These are phyloP conservation scores for Penicillium dipodomyicola DNA, from an alignment of 495 filamentous ascomycete species.

Conservation along the genomic window DNA sequence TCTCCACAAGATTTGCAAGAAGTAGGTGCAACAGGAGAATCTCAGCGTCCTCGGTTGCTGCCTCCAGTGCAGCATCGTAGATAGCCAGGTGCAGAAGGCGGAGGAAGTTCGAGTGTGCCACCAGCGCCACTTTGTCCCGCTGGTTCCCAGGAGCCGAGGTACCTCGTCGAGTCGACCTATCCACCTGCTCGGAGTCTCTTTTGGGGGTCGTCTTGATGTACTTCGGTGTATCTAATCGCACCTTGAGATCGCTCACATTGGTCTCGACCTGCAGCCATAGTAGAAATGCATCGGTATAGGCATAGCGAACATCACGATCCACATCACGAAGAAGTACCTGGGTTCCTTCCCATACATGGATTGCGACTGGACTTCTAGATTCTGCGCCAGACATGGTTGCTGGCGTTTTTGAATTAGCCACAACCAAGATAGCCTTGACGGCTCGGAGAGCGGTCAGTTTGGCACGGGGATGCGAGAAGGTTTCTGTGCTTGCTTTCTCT, in stretches of 20 bases:
- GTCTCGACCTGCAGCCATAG: conserved; percentile 83
- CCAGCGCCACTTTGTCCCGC: conserved; percentile 56
- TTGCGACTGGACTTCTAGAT: conserved; percentile 67
- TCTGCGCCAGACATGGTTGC: conserved; percentile 59
- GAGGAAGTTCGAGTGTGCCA: conserved; percentile 65
- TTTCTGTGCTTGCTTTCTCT: conserved; percentile 39
- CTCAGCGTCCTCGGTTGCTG: conserved; percentile 65
- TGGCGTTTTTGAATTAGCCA: conserved; percentile 66
- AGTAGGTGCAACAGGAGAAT: conserved; percentile 73
- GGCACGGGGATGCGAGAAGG: conserved; percentile 69
- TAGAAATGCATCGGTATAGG: conserved; percentile 77
- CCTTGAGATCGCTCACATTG: conserved; percentile 60
- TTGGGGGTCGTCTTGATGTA: conserved; percentile 32
- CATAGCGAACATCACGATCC: conserved; percentile 70
- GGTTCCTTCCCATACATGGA: conserved; percentile 86
- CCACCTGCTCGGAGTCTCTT: conserved; percentile 39
- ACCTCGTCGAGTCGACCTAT: conserved; percentile 52
- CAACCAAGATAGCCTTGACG: conserved; percentile 73
- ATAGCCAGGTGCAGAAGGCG: conserved; percentile 82
- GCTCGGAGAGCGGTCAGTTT: conserved; percentile 74
- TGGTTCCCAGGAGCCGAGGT: conserved; percentile 53
- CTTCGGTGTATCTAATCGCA: conserved; percentile 55
- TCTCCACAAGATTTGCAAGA: conserved; percentile 65
- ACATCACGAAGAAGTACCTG: conserved; percentile 83
- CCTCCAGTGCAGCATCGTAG: conserved; percentile 79